Base-by-base conservation (phyloP, 225 moss, liverwort and hornwort genomes). In the Thuidium tamariscinum region DNA sequence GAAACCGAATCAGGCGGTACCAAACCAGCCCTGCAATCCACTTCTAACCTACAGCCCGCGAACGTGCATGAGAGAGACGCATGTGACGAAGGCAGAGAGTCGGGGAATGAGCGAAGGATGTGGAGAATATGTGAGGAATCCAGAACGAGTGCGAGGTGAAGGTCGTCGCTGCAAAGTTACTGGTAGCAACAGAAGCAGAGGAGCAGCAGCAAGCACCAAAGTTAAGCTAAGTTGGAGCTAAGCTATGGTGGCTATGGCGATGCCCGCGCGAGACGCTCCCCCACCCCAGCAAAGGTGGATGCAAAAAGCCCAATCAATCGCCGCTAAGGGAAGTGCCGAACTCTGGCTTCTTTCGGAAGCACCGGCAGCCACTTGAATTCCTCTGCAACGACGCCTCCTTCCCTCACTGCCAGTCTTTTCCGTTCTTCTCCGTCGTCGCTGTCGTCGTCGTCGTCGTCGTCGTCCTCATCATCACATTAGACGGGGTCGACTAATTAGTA, bases 331-430 rank as follows among this genome's bases (percentile, higher is more conserved):
- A 60, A 73, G 72, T 60, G 73, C 64, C 63, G 76, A 60, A 73
- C 61, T 64, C 64, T 42, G 80, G 59, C 86, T 86, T 86, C 80
- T 51, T 51, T 71, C 70, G 80, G 27, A 86, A 86, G 80, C 86
- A 79, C 80, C 72, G 72, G 81, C 81, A 81, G 87, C 82, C 87
- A 87, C 87, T 87, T 64, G 87, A 87, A 87, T 82, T 87, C 80
- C 87, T 82, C 87, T 74, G 87, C 82, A 39, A 82, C 82, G 55
- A 82, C 82, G 75, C 64, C 87, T n/a, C 64, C 63, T 39, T 29
- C 55, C 75, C 74, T 54, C 74, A 20, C 63, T 87, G 82, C n/a
- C 82, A 82, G 74, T 74, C 81, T 52, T 74, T 78, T 41, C 55
- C 81, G 80, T 19, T 71, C 79, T 21, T 36, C 79, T 69, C 59